phyloP scores from a whole-genome alignment of 306 rosid species.

The Benincasa hispida region DNA sequence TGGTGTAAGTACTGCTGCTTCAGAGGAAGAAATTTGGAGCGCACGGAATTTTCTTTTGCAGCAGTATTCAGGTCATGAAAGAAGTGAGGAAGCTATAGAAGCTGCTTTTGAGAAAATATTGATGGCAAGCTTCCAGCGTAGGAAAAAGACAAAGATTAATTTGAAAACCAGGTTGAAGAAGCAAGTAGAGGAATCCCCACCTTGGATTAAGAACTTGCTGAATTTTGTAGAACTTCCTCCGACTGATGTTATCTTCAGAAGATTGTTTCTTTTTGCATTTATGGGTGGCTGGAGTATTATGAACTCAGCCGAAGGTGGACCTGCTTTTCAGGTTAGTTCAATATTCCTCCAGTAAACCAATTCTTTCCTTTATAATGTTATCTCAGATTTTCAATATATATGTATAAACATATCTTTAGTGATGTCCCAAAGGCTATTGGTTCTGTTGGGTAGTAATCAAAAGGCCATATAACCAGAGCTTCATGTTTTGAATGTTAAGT shows the following conservation, averaged over 20 bases:
- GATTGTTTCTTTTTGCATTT: constrained; percentile 87
- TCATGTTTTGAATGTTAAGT: neutral
- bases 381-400: neutral
- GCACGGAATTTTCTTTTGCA: constrained; percentile 82
- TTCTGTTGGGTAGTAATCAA: neutral
- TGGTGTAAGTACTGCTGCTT: constrained; percentile 68
- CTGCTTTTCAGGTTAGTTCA: constrained; percentile 94
- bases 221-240: constrained; percentile 83
- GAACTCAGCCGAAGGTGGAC: constrained; percentile 97
- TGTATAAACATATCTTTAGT: neutral
- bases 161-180: constrained; percentile 85
- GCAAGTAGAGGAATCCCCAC: constrained; percentile 97
- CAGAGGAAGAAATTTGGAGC: constrained; percentile 96
- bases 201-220: constrained; percentile 80
- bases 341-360: neutral
- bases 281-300: constrained; percentile 98
- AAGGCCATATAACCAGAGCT: neutral
- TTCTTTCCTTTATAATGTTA: neutral
- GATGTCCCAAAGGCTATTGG: neutral
- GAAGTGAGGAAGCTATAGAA: constrained; percentile 90
- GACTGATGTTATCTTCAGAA: constrained; percentile 61
- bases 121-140: constrained; percentile 70
- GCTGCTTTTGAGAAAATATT: constrained; percentile 85
- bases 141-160: constrained; percentile 93
- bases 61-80: constrained; percentile 89